Base-by-base conservation (phyloP, 768 basidiomycete genomes). In the Termitomyces bulborhizus region DNA sequence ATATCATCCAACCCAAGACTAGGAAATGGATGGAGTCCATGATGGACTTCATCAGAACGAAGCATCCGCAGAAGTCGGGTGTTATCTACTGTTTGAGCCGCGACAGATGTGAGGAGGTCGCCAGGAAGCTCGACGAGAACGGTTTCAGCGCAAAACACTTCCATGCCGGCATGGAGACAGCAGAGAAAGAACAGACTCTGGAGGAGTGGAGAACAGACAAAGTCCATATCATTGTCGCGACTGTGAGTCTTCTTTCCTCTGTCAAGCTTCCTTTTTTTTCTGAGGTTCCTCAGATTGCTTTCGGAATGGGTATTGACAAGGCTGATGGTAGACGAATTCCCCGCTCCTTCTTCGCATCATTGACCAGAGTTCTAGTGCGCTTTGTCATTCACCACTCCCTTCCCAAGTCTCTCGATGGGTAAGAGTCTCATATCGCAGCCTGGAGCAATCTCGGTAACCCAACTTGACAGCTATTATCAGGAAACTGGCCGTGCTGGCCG, bases 261-360 rank as follows among this genome's bases (percentile, higher is more conserved):
- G 49, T 18, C 5, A 18, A 65, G 26, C 3, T 27, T 13, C 13
- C 29, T 57, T 34, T 12, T 57, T 9, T 6, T 8, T 48, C 27
- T 27, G 41, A 53, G 13, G 34, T 16, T 39, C 39, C 24, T 34
- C 63, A 94, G 93, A 84, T 94, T 60, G 94, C 94, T 0, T 98
- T 98, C 68, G 96, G 96, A 11, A 98, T 98, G 94, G 95, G 96
- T 1, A 91, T 96, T 48, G 91, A 95, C 69, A 94, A 95, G 68
- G 68, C 84, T 5, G 81, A 90, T 62, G 88, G 88, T 88, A 66
- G 58, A 73, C 49, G 34, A 39, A 13, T 46, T 31, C 29, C 15
- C 24, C 36, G 8, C 5, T 9, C 16, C 11, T 50, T 13, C 12
- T 27, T 54, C 27, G 5, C 21, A 6, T 24, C 49, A 8, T 56